Conservation (phyloP, 2,329 filamentous ascomycete species). For the Clonostachys chloroleuca region DNA sequence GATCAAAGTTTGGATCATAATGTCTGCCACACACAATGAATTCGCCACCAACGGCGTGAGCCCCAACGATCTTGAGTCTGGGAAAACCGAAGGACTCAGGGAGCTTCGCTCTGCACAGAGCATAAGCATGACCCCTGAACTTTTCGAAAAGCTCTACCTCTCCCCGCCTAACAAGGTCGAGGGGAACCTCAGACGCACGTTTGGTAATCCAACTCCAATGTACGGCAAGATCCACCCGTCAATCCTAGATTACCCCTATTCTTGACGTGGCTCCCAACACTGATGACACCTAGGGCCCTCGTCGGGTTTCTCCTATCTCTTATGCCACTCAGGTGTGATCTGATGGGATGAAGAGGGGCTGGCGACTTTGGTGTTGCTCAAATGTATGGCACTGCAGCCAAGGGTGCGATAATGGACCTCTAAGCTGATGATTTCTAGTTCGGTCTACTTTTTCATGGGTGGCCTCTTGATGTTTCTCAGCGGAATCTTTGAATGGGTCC, state of each 20-base stretch:
- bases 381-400: conserved; percentile 31
- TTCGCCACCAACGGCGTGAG: too few relatives aligned
- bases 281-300: conserved; percentile 30
- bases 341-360: conserved; percentile 53
- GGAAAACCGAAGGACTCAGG: too few relatives aligned
- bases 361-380: conserved; percentile 39
- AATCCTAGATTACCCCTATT: not conserved
- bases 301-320: conserved; percentile 45
- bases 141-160: conserved; percentile 62
- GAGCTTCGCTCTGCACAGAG: conserved; percentile 14
- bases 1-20: too few relatives aligned
- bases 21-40: too few relatives aligned
- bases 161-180: conserved; percentile 46
- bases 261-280: not conserved
- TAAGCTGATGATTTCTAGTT: conserved; percentile 21
- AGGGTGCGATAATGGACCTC: too few relatives aligned
- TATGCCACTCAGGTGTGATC: conserved; percentile 40
- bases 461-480: conserved; percentile 47
- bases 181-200: conserved; percentile 48
- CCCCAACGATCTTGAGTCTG: too few relatives aligned
- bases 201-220: conserved; percentile 60
- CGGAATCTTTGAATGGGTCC: conserved; percentile 49
- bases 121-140: conserved; percentile 48
- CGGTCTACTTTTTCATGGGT: conserved; percentile 45
- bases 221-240: conserved; percentile 20